Conservation (phyloP, 495 filamentous ascomycete genomes). For the Neurospora discreta region DNA sequence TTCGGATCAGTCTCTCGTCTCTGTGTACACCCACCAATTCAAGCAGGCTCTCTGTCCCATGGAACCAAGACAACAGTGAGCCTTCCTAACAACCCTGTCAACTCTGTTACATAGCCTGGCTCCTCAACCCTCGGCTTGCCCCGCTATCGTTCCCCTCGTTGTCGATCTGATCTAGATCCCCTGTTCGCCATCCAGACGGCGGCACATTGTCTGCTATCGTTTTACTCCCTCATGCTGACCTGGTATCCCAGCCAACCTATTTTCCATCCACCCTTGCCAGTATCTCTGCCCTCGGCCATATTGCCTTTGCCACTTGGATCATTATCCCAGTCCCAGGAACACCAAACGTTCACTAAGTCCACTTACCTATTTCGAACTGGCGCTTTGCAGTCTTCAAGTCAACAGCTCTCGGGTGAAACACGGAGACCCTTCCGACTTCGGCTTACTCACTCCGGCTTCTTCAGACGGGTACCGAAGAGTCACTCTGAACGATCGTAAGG, state of each 20-base stretch:
- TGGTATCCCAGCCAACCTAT: neutral
- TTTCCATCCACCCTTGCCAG: neutral
- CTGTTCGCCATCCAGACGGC: neutral
- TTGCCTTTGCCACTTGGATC: neutral
- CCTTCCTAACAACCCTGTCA: neutral
- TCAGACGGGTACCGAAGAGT: neutral
- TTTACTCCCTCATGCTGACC: neutral
- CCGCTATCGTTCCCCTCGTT: neutral
- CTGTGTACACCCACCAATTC: neutral
- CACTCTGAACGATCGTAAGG: neutral
- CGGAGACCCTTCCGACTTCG: neutral
- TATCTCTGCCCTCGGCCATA: neutral
- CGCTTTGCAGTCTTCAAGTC: neutral
- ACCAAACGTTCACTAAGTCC: neutral
- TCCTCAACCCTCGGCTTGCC: neutral
- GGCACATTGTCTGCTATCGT: neutral
- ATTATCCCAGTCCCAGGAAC: neutral
- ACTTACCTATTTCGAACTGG: neutral
- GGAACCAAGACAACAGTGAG: neutral
- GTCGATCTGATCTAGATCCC: neutral
- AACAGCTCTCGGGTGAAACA: neutral
- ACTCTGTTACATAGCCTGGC: neutral
- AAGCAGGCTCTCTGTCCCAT: neutral
- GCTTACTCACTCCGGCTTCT: neutral
- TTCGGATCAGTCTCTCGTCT: neutral